Conservation (phyloP, 164 flowering plant genomes). For the Pachysandra terminalis region DNA sequence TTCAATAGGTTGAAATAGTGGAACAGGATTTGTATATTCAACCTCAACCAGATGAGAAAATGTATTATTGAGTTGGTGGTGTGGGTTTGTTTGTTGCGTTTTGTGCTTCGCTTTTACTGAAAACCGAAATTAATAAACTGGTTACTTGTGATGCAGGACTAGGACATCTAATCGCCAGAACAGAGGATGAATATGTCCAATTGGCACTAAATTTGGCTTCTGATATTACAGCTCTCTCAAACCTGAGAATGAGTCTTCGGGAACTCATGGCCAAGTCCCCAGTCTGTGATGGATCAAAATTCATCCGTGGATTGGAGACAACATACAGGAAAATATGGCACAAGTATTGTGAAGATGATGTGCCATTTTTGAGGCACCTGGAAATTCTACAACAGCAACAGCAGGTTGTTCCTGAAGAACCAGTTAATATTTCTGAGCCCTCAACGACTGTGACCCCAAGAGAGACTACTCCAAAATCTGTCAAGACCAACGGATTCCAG, state of each 20-base stretch:
- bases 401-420: conserved; percentile 26
- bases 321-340: conserved; percentile 75
- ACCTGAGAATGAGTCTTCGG: conserved; percentile 71
- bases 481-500: conserved; percentile 47
- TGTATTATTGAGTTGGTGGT: no score
- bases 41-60: no score
- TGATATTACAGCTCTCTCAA: conserved; percentile 65
- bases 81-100: no score
- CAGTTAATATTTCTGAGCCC: conserved; percentile 24
- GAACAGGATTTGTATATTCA: no score
- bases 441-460: conserved; percentile 15
- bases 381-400: conserved; percentile 36
- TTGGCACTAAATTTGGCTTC: conserved; percentile 74
- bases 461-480: conserved; percentile 20
- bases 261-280: conserved; percentile 84
- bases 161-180: conserved; percentile 68
- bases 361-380: conserved; percentile 61
- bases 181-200: conserved; percentile 82
- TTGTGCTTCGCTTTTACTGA: no score
- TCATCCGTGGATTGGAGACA: conserved; percentile 53
- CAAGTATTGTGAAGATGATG: conserved; percentile 78
- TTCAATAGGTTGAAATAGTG: no score
- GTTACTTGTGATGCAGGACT: conserved; percentile 47
- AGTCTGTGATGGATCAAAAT: conserved; percentile 80
- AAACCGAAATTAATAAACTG: not conserved